A percentile compares a stretch with the other conserved stretches of the same genome.
phyloP scores from a whole-genome alignment of 257 asterid species.

The Rhazya stricta region DNA sequence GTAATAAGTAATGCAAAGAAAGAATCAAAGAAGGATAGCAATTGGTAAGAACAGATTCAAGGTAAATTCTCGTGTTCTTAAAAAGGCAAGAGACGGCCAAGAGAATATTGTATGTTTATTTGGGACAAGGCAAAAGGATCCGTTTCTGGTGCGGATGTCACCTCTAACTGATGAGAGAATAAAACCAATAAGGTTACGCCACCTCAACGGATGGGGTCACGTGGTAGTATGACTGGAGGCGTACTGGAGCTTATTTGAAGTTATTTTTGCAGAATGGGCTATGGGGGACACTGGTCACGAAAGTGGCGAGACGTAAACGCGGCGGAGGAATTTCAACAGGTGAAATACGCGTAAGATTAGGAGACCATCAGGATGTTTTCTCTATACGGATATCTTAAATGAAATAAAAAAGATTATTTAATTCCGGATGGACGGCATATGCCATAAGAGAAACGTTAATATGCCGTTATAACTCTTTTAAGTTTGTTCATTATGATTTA shows the following conservation, averaged over 20 bases:
- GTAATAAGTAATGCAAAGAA: conserved; percentile 1
- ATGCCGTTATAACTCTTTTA: no score
- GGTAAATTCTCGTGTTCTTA: background rate
- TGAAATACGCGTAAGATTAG: conserved; percentile 44
- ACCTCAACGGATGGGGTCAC: conserved; percentile 11
- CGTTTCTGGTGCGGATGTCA: background rate
- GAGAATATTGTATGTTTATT: background rate
- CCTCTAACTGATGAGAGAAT: background rate
- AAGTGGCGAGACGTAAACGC: conserved; percentile 34
- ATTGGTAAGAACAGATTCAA: background rate
- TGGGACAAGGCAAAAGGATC: background rate
- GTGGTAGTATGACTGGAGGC: background rate
- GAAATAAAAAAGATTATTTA: no score
- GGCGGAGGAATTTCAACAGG: conserved; percentile 50
- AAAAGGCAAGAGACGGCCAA: background rate
- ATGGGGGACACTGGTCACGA: conserved; percentile 7
- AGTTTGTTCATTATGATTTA: no score
- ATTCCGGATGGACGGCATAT: background rate
- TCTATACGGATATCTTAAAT: background rate
- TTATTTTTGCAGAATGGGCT: background rate
- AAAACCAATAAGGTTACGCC: conserved; percentile 19
- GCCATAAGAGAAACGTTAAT: background rate
- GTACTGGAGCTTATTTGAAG: conserved; percentile 18
- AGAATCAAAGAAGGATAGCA: no score
- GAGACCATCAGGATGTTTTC: conserved; percentile 5